A percentile compares a stretch with the other conserved stretches of the same genome.
Conservation (phyloP, 805 yeast genomes). For the Suhomyces xylopsoci region DNA sequence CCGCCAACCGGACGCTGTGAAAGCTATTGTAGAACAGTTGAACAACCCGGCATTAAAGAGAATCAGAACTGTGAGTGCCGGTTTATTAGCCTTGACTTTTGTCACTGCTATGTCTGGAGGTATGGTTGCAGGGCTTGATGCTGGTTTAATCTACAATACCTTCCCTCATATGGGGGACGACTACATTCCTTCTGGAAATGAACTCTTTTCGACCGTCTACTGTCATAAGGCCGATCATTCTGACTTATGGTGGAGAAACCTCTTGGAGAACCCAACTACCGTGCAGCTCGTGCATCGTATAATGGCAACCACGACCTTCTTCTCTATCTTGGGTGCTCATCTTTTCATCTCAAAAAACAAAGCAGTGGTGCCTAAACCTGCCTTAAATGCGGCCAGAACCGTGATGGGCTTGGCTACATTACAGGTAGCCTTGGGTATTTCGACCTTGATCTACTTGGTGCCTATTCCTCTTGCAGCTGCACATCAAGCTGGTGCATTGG, state of each 20-base stretch:
- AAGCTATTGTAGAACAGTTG: slow-evolving; percentile 53
- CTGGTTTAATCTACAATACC: slow-evolving; percentile 92
- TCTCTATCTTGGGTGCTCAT: slow-evolving; percentile 66
- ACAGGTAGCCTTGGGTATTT: slow-evolving; percentile 84
- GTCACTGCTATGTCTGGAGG: slow-evolving; percentile 97
- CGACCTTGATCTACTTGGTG: slow-evolving; percentile 81
- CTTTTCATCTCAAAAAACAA: slow-evolving; percentile 60
- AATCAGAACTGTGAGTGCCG: slow-evolving; percentile 54
- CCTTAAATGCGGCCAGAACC: slow-evolving; percentile 55
- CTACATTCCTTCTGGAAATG: slow-evolving; percentile 69
- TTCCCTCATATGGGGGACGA: slow-evolving; percentile 96
- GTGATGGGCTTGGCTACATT: slow-evolving; percentile 80
- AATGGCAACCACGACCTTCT: slow-evolving; percentile 78
- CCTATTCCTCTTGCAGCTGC: slow-evolving; percentile 92
- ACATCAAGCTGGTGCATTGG: slow-evolving; percentile 96
- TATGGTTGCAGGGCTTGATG: slow-evolving; percentile 96
- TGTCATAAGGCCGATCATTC: slow-evolving; percentile 64
- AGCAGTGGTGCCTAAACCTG: slow-evolving; percentile 49
- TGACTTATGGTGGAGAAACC: slow-evolving; percentile 87
- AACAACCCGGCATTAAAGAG: slow-evolving; percentile 57
- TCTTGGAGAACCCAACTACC: slow-evolving; percentile 92
- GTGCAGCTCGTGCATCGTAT: slow-evolving; percentile 91
- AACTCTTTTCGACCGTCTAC: slow-evolving; percentile 71
- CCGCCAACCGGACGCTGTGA: slow-evolving; percentile 50
- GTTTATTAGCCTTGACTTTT: slow-evolving; percentile 67